Percentiles rank a stretch among this genome's conserved stretches.
Conservation (phyloP, 139 green algal species). For the Haematococcus lacustris region DNA sequence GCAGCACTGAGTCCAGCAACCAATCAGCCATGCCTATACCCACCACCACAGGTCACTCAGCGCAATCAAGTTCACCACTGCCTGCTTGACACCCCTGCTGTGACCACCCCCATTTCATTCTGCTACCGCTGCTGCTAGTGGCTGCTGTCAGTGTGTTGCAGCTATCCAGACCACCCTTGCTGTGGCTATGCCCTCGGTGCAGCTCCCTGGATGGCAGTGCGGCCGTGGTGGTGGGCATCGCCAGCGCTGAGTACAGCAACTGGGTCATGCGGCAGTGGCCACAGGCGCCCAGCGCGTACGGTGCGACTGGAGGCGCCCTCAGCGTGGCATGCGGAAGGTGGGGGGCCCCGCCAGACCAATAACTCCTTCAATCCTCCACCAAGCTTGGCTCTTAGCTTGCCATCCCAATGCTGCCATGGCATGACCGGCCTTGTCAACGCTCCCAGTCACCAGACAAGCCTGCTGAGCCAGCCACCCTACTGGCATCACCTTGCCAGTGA, state of each 20-base stretch:
- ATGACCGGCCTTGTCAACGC: background rate
- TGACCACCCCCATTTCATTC: background rate
- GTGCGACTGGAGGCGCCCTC: conserved; percentile 47
- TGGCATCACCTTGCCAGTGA: background rate
- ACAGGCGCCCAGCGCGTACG: conserved; percentile 37
- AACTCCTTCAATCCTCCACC: background rate
- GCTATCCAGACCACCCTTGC: background rate
- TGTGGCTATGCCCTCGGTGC: background rate
- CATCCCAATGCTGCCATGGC: too few relatives aligned
- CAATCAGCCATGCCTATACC: too few relatives aligned
- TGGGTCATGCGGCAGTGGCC: conserved; percentile 25
- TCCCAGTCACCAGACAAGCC: background rate
- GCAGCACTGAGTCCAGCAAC: too few relatives aligned
- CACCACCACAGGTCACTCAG: too few relatives aligned
- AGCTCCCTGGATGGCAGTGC: conserved; percentile 6
- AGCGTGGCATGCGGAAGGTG: conserved; percentile 56
- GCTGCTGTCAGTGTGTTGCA: background rate
- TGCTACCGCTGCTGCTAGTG: background rate
- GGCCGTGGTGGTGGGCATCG: conserved; percentile 65
- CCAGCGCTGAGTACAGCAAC: conserved; percentile 77
- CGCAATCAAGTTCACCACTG: too few relatives aligned
- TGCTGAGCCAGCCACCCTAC: background rate
- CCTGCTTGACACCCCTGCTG: background rate
- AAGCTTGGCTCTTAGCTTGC: background rate
- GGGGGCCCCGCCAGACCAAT: background rate